Evolutionary conservation across 352 stramenopile genomes (phyloP).

Genomic region (Phytophthora sp.): DNA sequence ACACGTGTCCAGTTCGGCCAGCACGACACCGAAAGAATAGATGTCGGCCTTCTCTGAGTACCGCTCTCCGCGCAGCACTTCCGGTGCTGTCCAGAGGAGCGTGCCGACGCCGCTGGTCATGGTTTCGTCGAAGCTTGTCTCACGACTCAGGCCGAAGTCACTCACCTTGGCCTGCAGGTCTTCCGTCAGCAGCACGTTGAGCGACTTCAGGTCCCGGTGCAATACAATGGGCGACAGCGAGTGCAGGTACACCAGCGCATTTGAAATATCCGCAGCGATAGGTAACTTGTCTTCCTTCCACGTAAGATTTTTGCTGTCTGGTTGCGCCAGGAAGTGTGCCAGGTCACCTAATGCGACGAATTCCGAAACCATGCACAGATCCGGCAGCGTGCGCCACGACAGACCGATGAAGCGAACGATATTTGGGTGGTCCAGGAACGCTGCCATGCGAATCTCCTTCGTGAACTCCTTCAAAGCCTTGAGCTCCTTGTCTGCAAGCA

Average conservation of each 20-base stretch:
- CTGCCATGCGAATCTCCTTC: slow-evolving; percentile 53
- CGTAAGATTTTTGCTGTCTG: slow-evolving; percentile 36
- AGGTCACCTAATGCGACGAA: slow-evolving; percentile 47
- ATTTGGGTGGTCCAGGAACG: slow-evolving; percentile 54
- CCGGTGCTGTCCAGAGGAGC: slow-evolving; percentile 52
- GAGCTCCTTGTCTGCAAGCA: slow-evolving; percentile 33
- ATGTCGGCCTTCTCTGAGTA: slow-evolving; percentile 74
- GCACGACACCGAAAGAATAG: slow-evolving; percentile 70
- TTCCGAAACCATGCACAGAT: slow-evolving; percentile 58
- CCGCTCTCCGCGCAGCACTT: slow-evolving; percentile 57
- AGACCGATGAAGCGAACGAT: slow-evolving; percentile 59
- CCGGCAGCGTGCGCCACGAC: slow-evolving; percentile 49
- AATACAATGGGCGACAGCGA: slow-evolving; percentile 51
- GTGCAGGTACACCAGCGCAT: slow-evolving; percentile 62
- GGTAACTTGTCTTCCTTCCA: slow-evolving; percentile 49
- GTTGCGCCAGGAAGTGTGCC: slow-evolving; percentile 37
- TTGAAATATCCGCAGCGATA: slow-evolving; percentile 49
- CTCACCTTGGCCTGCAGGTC: slow-evolving; percentile 54
- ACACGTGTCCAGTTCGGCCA: slow-evolving; percentile 75
- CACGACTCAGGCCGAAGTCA: slow-evolving; percentile 52
- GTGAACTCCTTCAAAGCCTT: slow-evolving; percentile 47
- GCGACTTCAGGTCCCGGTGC: slow-evolving; percentile 54
- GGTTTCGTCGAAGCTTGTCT: slow-evolving; percentile 42
- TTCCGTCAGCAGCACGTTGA: slow-evolving; percentile 52
- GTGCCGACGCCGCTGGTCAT: slow-evolving; percentile 52